A percentile compares a stretch with the other conserved stretches of the same genome.
phyloP scores from a whole-genome alignment of 2,329 filamentous ascomycete species.

The Trichoderma koningiopsis region DNA sequence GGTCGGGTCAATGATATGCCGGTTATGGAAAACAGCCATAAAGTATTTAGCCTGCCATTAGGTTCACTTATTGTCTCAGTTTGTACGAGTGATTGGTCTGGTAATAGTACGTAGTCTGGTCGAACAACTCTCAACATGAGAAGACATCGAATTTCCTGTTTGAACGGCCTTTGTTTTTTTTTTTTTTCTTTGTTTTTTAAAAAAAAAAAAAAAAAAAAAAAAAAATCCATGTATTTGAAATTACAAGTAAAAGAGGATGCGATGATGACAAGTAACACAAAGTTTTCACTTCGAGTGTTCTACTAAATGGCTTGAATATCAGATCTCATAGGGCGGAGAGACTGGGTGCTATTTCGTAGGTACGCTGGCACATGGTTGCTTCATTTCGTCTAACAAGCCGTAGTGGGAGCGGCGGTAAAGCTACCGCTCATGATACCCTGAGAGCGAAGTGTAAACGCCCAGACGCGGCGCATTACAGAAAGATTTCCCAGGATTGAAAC shows the following conservation, averaged over 20 bases:
- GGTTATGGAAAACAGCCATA: background rate
- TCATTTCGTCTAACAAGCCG: background rate
- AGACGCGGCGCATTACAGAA: background rate
- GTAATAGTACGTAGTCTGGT: background rate
- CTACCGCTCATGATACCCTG: background rate
- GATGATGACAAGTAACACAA: background rate
- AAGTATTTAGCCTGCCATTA: background rate
- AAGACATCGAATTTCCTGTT: background rate
- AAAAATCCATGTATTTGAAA: background rate
- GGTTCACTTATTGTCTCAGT: background rate
- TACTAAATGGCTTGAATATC: background rate
- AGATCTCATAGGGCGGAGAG: background rate
- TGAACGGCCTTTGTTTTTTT: background rate
- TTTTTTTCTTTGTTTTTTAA: too few species aligned
- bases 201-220: too few species aligned
- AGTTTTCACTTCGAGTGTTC: background rate
- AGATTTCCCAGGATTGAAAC: background rate
- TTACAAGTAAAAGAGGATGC: background rate
- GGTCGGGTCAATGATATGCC: background rate
- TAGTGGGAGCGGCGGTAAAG: background rate
- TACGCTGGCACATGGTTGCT: background rate
- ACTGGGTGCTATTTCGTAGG: background rate
- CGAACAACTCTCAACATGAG: background rate
- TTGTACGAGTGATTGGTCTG: background rate
- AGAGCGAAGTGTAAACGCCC: background rate